These are phyloP conservation scores for Chlorella sp. DNA, from an alignment of 139 green algal genomes.

Conservation along the genomic window DNA sequence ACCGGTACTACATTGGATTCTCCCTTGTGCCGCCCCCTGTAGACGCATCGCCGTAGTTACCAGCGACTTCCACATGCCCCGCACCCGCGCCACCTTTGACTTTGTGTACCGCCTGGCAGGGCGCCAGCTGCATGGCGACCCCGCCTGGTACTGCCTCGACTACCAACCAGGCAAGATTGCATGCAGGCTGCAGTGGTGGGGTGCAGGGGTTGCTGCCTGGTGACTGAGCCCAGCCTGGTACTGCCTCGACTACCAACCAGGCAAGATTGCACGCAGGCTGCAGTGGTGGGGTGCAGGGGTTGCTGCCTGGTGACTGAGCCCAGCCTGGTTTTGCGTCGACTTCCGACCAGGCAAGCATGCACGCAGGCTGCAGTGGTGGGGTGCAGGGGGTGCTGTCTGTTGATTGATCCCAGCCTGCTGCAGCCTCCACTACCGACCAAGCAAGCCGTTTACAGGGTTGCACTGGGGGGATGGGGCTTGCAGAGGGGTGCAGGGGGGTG, in stretches of 20 bases:
- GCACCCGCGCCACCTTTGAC: slow-evolving; percentile 72
- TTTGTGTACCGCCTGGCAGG: slow-evolving; percentile 59
- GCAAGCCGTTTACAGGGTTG: too few relatives aligned
- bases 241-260: slow-evolving; percentile 3
- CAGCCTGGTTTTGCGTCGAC: neutral
- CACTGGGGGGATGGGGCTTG: too few relatives aligned
- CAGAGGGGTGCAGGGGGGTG: too few relatives aligned
- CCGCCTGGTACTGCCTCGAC: slow-evolving; percentile 1
- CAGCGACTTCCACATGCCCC: slow-evolving; percentile 85
- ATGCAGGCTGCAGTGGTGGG: too few relatives aligned
- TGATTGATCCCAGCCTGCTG: slow-evolving; percentile 30
- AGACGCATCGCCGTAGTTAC: slow-evolving; percentile 67
- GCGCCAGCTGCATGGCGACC: slow-evolving; percentile 41
- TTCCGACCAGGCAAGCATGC: neutral
- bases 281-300: too few relatives aligned
- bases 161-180: slow-evolving; percentile 4
- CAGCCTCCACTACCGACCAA: neutral
- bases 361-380: too few relatives aligned
- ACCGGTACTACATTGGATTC: too few relatives aligned
- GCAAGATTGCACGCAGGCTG: too few relatives aligned
- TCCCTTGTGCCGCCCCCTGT: neutral
- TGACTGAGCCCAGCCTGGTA: slow-evolving; percentile 32
- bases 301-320: slow-evolving; percentile 46
- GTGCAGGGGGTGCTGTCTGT: too few relatives aligned
- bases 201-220: too few relatives aligned